Percentiles rank a stretch among this genome's conserved stretches.
These are phyloP conservation scores for Xylariaceae sp. DNA, from an alignment of 2,329 filamentous ascomycete species.

Conservation along the genomic window DNA sequence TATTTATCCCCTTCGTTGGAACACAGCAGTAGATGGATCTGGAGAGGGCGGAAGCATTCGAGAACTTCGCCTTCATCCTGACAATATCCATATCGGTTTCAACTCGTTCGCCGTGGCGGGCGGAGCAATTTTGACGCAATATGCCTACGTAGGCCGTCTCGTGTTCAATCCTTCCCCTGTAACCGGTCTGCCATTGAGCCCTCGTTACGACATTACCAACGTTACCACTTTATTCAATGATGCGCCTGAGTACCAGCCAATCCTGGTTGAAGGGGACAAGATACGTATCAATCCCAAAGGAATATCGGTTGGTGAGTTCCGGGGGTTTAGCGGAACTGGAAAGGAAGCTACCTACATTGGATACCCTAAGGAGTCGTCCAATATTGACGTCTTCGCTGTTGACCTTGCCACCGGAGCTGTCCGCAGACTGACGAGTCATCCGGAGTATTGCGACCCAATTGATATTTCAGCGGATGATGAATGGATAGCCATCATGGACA, in stretches of 20 bases:
- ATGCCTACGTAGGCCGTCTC: slow-evolving; percentile 47
- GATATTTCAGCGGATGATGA: slow-evolving; percentile 50
- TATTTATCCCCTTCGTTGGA: slow-evolving; percentile 52
- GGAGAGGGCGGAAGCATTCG: slow-evolving; percentile 44
- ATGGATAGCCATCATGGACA: slow-evolving; percentile 54
- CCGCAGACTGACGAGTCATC: slow-evolving; percentile 51
- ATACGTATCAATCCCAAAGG: neutral
- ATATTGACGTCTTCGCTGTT: slow-evolving; percentile 53
- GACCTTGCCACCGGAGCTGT: slow-evolving; percentile 49
- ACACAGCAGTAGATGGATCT: slow-evolving; percentile 40
- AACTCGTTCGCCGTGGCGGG: slow-evolving; percentile 44
- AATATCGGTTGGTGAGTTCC: neutral
- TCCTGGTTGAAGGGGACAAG: neutral
- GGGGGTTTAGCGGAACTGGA: neutral
- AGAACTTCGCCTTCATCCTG: slow-evolving; percentile 54
- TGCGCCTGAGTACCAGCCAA: neutral
- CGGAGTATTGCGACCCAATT: slow-evolving; percentile 53
- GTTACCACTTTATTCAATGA: neutral
- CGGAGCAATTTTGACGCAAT: slow-evolving; percentile 35
- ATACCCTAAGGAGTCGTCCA: slow-evolving; percentile 48
- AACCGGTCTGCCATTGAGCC: slow-evolving; percentile 38
- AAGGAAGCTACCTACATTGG: slow-evolving; percentile 45
- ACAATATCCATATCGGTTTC: slow-evolving; percentile 51
- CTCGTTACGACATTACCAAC: slow-evolving; percentile 30
- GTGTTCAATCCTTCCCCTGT: slow-evolving; percentile 48